These are phyloP conservation scores for Nitzschia putrida DNA, from an alignment of 108 stramenopile species.

Conservation along the genomic window DNA sequence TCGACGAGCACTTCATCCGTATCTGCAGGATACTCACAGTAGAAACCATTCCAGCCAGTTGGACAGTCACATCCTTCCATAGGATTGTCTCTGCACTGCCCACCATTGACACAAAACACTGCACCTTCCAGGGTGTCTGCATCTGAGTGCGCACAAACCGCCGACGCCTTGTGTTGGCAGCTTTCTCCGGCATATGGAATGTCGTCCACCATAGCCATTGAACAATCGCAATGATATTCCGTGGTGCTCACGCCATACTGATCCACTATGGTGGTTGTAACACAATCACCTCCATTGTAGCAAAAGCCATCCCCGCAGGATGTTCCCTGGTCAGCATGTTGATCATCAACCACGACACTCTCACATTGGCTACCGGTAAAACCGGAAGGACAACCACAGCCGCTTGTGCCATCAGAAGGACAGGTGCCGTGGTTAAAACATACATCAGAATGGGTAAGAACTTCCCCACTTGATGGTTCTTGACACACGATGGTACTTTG, in stretches of 20 bases:
- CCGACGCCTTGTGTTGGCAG: slow-evolving; percentile 16
- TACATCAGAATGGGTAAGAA: neutral
- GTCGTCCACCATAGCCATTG: slow-evolving; percentile 1
- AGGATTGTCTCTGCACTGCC: slow-evolving; percentile 28
- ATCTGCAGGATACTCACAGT: slow-evolving; percentile 11
- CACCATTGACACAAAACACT: slow-evolving; percentile 34
- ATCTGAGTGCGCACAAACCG: slow-evolving; percentile 1
- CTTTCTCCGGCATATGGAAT: slow-evolving; percentile 16
- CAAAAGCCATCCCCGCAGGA: slow-evolving; percentile 10
- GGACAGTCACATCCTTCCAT: slow-evolving; percentile 37
- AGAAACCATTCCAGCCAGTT: slow-evolving; percentile 28
- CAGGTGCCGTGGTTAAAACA: slow-evolving; percentile 39
- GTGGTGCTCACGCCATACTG: neutral
- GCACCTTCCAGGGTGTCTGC: slow-evolving; percentile 10
- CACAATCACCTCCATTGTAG: slow-evolving; percentile 30
- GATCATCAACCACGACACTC: slow-evolving; percentile 8
- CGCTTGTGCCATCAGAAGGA: slow-evolving; percentile 5
- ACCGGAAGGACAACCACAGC: slow-evolving; percentile 41
- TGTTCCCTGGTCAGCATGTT: neutral
- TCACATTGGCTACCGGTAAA: slow-evolving; percentile 34
- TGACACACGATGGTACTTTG: slow-evolving; percentile 4
- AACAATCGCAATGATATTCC: slow-evolving; percentile 37
- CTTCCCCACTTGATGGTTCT: neutral
- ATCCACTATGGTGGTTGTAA: neutral
- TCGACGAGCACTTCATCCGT: neutral